These are phyloP conservation scores for Phytophthora sp. DNA, from an alignment of 352 stramenopile species.

Conservation along the genomic window DNA sequence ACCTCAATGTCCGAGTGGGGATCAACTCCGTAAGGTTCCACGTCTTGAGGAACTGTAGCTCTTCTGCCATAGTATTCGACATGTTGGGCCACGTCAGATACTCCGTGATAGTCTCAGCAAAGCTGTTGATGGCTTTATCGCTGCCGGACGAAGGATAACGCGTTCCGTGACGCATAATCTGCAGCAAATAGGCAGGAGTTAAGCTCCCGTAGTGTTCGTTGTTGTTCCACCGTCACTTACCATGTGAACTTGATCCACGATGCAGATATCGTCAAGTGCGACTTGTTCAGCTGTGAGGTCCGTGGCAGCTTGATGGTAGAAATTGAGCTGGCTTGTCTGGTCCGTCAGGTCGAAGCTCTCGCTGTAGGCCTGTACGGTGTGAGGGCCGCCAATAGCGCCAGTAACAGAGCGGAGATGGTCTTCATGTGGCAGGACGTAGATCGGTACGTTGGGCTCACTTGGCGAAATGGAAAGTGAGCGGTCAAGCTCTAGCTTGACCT, in stretches of 20 bases:
- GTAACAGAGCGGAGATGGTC: slow-evolving; percentile 32
- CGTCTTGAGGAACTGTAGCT: slow-evolving; percentile 51
- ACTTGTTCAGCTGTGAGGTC: slow-evolving; percentile 46
- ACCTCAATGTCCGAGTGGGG: slow-evolving; percentile 36
- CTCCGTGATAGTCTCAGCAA: slow-evolving; percentile 38
- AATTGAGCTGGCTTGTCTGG: slow-evolving; percentile 67
- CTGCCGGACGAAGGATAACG: slow-evolving; percentile 61
- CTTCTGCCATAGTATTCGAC: slow-evolving; percentile 35
- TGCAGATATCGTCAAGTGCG: slow-evolving; percentile 44
- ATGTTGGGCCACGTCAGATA: slow-evolving; percentile 39
- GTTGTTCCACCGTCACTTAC: slow-evolving; percentile 1
- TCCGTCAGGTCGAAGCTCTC: slow-evolving; percentile 59
- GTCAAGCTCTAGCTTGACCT: too few species aligned
- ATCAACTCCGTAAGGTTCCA: slow-evolving; percentile 55
- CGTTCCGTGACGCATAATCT: slow-evolving; percentile 57
- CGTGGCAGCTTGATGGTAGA: slow-evolving; percentile 57
- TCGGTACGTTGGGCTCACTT: slow-evolving; percentile 9
- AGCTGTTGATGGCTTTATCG: slow-evolving; percentile 48
- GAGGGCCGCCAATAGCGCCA: slow-evolving; percentile 8
- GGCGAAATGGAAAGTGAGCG: slow-evolving; percentile 36
- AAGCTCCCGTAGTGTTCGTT: background rate
- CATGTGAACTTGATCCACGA: slow-evolving; percentile 60
- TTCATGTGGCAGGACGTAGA: slow-evolving; percentile 37
- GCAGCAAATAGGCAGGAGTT: background rate
- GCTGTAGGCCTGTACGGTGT: slow-evolving; percentile 35